phyloP scores from a whole-genome alignment of 192 early-diverging fungal genomes.

The Backusella morwellensis region DNA sequence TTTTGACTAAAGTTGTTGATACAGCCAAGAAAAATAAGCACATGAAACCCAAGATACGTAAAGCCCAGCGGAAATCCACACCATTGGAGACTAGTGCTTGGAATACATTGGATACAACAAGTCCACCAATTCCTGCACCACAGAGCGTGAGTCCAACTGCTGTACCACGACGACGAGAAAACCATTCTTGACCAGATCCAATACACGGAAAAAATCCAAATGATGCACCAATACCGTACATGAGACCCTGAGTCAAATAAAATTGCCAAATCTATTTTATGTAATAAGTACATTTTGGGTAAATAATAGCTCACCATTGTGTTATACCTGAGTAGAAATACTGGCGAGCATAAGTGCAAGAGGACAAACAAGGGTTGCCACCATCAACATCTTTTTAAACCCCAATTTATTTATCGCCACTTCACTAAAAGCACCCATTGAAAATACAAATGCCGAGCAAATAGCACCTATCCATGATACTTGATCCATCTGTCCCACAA shows the following conservation, averaged over 20 bases:
- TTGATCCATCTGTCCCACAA: slow-evolving; percentile 33
- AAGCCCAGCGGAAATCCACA: slow-evolving; percentile 47
- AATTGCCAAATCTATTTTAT: slow-evolving; percentile 49
- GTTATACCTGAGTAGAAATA: slow-evolving; percentile 18
- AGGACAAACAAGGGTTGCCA: slow-evolving; percentile 44
- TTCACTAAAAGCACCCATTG: slow-evolving; percentile 34
- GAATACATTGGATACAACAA: slow-evolving; percentile 53
- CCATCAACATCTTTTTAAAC: slow-evolving; percentile 41
- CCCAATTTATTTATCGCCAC: slow-evolving; percentile 42
- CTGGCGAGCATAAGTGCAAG: slow-evolving; percentile 44
- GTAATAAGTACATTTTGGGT: neutral
- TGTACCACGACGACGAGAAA: slow-evolving; percentile 32
- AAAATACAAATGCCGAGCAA: slow-evolving; percentile 39
- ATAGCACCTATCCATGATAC: slow-evolving; percentile 48
- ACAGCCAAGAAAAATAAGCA: slow-evolving; percentile 38
- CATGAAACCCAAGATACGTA: slow-evolving; percentile 59
- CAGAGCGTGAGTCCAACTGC: slow-evolving; percentile 38
- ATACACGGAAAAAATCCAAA: slow-evolving; percentile 42
- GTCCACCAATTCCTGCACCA: slow-evolving; percentile 38
- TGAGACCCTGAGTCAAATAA: slow-evolving; percentile 38
- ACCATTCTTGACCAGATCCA: slow-evolving; percentile 38
- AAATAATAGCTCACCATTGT: neutral
- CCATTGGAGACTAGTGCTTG: slow-evolving; percentile 62
- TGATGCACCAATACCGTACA: slow-evolving; percentile 40
- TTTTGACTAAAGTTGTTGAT: slow-evolving; percentile 23